Base-by-base conservation (phyloP, 257 asterid genomes). In the Petunia secreta region DNA sequence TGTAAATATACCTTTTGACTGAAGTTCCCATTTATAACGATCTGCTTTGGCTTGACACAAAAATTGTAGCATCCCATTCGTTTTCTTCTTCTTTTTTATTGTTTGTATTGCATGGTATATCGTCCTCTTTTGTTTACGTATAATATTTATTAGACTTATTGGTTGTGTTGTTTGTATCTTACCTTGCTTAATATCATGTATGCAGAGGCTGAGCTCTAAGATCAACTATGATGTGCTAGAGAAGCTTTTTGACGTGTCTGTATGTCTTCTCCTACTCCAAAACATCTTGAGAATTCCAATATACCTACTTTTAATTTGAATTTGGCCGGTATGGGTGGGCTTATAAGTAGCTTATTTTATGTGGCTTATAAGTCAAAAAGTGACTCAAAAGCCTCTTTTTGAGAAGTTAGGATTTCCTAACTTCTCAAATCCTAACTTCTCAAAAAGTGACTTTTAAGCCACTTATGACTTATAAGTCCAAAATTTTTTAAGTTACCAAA, bases 201-300 rank as follows among this genome's bases (percentile, higher is more conserved):
- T 75, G 50, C 79, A 75, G 79, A 75, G 79, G 50, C 37, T 75
- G 16, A 38, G 53, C n/a, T 4, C 79, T n/a, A 75, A 55, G 52
- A 75, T 75, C 66, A 39, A 75, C 79, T 55, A 37, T 14, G 79
- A 55, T 75, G 66, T 7, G 66, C 79, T 75, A 34, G 79, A 75
- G 50, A 75, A 55, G 64, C 66, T 75, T 15, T 75, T 38, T 38
- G 66, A 55, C 16, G 54, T 37, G 13, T n/a, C 62, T 40, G 79
- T 75, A 75, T 39, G 79, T 75, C 10, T 75, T 66, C 62, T 80
- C 73, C 80, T 15, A 53, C 39, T 11, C 50, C 75, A 46, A 44
- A 15, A 57, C 66, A 13, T 66, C 59, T 59, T 25, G 2, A 43
- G 41, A n/a, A 64, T 62, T 40, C n/a, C 80, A 16, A 3, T 59